These are phyloP conservation scores for Achlya hypogyna DNA, from an alignment of 352 stramenopile species.

Conservation along the genomic window DNA sequence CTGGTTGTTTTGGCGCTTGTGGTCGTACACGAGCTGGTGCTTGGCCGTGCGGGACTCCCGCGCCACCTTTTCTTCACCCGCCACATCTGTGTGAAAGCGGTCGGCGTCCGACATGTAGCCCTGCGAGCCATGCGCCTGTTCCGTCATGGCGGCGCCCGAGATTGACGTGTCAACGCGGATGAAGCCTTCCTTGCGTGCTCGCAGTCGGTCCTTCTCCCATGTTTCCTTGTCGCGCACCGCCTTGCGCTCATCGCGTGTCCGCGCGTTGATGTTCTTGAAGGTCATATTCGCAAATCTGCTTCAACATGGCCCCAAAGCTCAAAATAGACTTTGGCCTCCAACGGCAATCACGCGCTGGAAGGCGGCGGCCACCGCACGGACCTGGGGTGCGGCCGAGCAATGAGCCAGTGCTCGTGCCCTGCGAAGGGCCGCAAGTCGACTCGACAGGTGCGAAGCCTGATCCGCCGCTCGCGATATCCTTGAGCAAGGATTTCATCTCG, in stretches of 20 bases:
- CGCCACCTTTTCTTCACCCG: constrained; percentile 61
- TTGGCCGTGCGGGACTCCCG: constrained; percentile 46
- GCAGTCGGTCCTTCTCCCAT: constrained; percentile 63
- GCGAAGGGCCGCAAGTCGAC: background rate
- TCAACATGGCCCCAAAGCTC: background rate
- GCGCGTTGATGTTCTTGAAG: constrained; percentile 77
- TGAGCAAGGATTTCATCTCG: background rate
- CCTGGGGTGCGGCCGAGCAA: background rate
- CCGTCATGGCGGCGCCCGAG: constrained; percentile 57
- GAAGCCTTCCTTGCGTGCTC: constrained; percentile 54
- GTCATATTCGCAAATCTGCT: background rate
- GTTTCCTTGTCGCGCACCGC: constrained; percentile 68
- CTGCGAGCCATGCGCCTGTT: constrained; percentile 44
- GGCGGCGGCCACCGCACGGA: background rate
- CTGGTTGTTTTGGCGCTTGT: constrained; percentile 46
- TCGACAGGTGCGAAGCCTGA: background rate
- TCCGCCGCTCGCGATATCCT: background rate
- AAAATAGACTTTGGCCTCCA: background rate
- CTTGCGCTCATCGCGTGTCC: constrained; percentile 53
- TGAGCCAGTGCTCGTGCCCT: background rate
- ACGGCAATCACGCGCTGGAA: background rate
- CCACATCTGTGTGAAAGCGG: constrained; percentile 84
- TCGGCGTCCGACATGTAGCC: constrained; percentile 82
- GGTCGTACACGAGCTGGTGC: constrained; percentile 50
- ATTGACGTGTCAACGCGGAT: constrained; percentile 59